Percentiles rank a stretch among this genome's conserved stretches.
Evolutionary conservation across 306 rosid genomes (phyloP).

Genomic region (Gillenia trifoliata): DNA sequence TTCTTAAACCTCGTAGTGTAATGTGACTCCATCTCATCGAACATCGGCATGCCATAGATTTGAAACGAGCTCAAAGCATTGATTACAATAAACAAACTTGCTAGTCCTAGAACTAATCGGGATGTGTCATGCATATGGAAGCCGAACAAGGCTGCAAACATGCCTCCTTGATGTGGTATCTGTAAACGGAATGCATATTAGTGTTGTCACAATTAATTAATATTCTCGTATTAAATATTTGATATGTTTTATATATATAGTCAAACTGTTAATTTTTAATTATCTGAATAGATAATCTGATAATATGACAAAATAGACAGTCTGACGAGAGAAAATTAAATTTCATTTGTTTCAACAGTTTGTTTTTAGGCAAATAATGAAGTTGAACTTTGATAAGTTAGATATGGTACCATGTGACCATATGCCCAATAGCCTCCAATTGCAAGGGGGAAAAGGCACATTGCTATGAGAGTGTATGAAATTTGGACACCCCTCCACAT

Average conservation of each 20-base stretch:
- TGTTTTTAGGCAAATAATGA: not conserved
- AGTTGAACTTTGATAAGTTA: not conserved
- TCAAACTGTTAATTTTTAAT: not conserved
- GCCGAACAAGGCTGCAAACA: constrained; percentile 33
- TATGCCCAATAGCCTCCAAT: constrained; percentile 52
- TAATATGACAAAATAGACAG: not conserved
- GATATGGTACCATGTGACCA: constrained; percentile 18
- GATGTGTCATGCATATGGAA: constrained; percentile 32
- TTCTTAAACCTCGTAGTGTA: constrained; percentile 36
- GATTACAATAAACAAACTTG: constrained; percentile 32
- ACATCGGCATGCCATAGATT: constrained; percentile 50
- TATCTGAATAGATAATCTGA: not conserved
- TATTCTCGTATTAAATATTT: not conserved
- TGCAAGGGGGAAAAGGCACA: constrained; percentile 44
- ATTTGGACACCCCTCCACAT: constrained; percentile 49
- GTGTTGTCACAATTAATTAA: not conserved
- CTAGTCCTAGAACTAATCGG: constrained; percentile 23
- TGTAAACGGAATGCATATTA: not conserved
- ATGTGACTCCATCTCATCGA: constrained; percentile 35
- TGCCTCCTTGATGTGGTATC: constrained; percentile 45
- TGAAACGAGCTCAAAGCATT: constrained; percentile 39
- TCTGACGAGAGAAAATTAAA: too few relatives aligned
- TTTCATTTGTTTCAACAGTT: not conserved
- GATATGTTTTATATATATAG: not conserved
- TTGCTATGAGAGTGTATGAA: constrained; percentile 31